Conservation (phyloP, 257 asterid species). For the Sherardia arvensis region DNA sequence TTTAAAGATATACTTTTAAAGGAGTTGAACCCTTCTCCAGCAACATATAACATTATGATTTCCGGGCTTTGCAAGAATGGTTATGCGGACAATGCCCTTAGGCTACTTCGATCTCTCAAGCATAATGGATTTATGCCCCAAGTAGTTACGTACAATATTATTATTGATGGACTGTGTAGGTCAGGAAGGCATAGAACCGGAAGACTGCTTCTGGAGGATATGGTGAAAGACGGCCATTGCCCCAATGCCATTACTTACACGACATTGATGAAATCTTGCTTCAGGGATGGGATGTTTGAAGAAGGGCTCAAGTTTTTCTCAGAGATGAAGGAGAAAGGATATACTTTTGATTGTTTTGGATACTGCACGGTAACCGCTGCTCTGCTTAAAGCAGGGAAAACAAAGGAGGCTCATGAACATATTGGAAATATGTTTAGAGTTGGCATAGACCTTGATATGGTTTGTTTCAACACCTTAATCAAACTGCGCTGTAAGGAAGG, state of each 20-base stretch:
- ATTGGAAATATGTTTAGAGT: conserved; percentile 55
- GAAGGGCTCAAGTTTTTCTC: conserved; percentile 55
- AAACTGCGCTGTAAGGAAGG: conserved; percentile 60
- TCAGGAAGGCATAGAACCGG: conserved; percentile 39
- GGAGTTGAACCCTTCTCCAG: conserved; percentile 36
- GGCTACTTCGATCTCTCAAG: conserved; percentile 49
- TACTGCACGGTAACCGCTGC: conserved; percentile 70
- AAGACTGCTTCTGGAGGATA: conserved; percentile 51
- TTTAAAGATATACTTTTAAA: conserved; percentile 45
- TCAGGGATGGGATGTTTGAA: conserved; percentile 32
- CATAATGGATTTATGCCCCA: conserved; percentile 46
- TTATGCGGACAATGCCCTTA: conserved; percentile 42
- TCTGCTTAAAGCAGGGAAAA: conserved; percentile 47
- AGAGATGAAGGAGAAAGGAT: conserved; percentile 81
- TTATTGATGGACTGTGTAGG: conserved; percentile 54
- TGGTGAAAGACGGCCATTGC: conserved; percentile 35
- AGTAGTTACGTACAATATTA: conserved; percentile 68
- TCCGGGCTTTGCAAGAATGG: conserved; percentile 76
- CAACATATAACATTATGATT: conserved; percentile 63
- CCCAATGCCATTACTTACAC: conserved; percentile 91
- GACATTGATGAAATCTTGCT: conserved; percentile 59
- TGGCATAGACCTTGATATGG: conserved; percentile 70
- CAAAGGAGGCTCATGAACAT: conserved; percentile 36
- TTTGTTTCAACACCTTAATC: conserved; percentile 62
- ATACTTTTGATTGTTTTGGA: conserved; percentile 61